Percentiles rank a stretch among this genome's conserved stretches.
Conservation (phyloP, 768 basidiomycete genomes). For the Mycena crocata region DNA sequence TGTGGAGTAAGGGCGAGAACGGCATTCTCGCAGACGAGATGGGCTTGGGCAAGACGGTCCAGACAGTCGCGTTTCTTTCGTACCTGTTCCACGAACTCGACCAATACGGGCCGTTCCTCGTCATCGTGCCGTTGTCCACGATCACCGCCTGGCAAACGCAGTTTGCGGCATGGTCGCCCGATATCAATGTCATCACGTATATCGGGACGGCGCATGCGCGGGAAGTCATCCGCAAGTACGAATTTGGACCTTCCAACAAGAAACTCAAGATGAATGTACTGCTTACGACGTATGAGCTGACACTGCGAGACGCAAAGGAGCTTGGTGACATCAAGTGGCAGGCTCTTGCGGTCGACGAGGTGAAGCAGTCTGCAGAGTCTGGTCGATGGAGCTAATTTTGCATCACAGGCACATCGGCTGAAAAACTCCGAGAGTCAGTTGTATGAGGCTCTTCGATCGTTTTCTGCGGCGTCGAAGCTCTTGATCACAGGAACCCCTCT, state of each 20-base stretch:
- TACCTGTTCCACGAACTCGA: conserved; percentile 93
- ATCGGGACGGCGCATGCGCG: conserved; percentile 90
- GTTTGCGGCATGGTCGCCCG: conserved; percentile 95
- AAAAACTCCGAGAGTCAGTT: conserved; percentile 98
- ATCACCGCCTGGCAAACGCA: conserved; percentile 98
- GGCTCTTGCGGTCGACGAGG: conserved; percentile 95
- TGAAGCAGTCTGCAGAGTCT: conserved; percentile 43
- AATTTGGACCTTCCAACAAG: conserved; percentile 91
- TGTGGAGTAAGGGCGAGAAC: conserved; percentile 95
- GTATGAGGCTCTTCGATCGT: conserved; percentile 92
- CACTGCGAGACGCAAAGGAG: conserved; percentile 89
- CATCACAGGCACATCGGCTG: conserved; percentile 86
- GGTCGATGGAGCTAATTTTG: conserved; percentile 30
- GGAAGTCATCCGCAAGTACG: conserved; percentile 90
- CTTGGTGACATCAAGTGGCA: conserved; percentile 98
- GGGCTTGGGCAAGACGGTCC: conserved; percentile 99
- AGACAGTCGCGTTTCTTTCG: conserved; percentile 94
- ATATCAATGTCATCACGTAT: conserved; percentile 96
- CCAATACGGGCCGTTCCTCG: conserved; percentile 97
- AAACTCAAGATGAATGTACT: conserved; percentile 97
- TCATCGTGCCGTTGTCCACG: conserved; percentile 97
- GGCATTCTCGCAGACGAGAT: conserved; percentile 99
- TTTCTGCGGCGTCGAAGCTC: conserved; percentile 90
- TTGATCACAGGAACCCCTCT: conserved; percentile 98
- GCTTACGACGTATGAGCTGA: conserved; percentile 96